phyloP scores from a whole-genome alignment of 805 yeast species.

The Kluyveromyces aestuarii region DNA sequence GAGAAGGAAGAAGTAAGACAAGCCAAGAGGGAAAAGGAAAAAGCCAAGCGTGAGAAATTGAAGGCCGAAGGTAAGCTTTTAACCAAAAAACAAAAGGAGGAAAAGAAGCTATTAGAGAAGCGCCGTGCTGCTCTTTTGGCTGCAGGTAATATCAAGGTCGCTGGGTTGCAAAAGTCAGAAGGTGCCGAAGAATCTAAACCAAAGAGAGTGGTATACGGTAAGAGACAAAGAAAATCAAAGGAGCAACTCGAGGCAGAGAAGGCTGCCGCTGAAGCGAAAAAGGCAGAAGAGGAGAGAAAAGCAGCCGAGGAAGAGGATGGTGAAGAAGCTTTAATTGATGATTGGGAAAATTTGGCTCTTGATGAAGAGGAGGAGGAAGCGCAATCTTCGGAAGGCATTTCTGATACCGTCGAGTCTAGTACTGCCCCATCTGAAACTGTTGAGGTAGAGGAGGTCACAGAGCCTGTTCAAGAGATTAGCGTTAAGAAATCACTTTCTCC shows the following conservation, averaged over 20 bases:
- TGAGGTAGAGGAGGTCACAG: conserved; percentile 3
- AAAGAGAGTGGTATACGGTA: conserved; percentile 61
- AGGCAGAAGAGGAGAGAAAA: conserved; percentile 16
- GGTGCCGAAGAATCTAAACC: conserved; percentile 32
- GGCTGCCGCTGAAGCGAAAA: conserved; percentile 15
- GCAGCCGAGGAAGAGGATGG: conserved; percentile 30
- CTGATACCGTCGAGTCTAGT: conserved; percentile 8
- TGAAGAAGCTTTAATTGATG: conserved; percentile 62
- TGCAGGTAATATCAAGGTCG: conserved; percentile 62
- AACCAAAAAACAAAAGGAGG: conserved; percentile 93
- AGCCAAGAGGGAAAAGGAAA: conserved; percentile 80
- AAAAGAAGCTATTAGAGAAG: conserved; percentile 73
- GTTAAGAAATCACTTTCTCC: conserved; percentile 25
- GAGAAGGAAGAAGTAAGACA: conserved; percentile 49
- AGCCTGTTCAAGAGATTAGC: conserved; percentile 24
- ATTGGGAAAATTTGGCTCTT: conserved; percentile 72
- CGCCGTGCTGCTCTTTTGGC: conserved; percentile 81
- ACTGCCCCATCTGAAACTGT: conserved; percentile 18
- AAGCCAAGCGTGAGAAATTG: conserved; percentile 77
- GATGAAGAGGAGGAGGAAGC: conserved; percentile 52
- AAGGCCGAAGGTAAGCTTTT: conserved; percentile 93
- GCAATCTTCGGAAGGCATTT: conserved; percentile 12
- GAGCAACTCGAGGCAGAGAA: conserved; percentile 23
- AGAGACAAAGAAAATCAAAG: conserved; percentile 50
- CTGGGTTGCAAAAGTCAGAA: conserved; percentile 47